Conservation (phyloP, 2,329 filamentous ascomycete species). For the Torrubiellomyces zombiae region DNA sequence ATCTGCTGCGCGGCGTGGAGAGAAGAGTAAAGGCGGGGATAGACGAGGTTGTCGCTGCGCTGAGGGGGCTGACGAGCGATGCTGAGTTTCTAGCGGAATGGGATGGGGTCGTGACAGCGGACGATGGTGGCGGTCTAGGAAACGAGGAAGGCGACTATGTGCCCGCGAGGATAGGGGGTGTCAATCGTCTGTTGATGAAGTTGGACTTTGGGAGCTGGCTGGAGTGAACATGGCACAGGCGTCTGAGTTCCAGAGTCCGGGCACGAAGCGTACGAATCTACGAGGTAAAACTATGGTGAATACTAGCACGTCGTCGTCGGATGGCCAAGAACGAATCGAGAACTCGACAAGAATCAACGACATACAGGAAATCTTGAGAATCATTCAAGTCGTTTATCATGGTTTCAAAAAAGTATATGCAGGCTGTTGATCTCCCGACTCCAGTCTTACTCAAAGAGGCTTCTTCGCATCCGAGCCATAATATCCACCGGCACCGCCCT, state of each 20-base stretch:
- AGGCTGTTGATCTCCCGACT: background rate
- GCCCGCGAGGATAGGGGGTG: constrained; percentile 57
- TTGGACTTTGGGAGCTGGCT: constrained; percentile 55
- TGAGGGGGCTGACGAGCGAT: constrained; percentile 29
- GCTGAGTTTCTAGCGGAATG: constrained; percentile 26
- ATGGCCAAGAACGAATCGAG: no score
- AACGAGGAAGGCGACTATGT: constrained; percentile 33
- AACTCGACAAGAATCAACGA: no score
- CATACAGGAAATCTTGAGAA: no score
- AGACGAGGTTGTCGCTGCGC: constrained; percentile 44
- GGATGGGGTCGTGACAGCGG: constrained; percentile 17
- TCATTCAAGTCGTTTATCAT: no score
- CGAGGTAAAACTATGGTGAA: no score
- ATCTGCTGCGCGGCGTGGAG: constrained; percentile 47
- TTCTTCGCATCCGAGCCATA: constrained; percentile 17
- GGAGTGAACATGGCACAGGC: no score
- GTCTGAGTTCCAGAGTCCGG: no score
- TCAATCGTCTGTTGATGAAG: constrained; percentile 83
- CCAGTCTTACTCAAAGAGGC: constrained; percentile 6
- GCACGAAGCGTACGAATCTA: no score
- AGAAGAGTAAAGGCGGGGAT: constrained; percentile 49
- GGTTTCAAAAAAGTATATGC: no score
- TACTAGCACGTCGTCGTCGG: no score
- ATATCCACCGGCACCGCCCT: constrained; percentile 11
- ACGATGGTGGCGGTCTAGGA: constrained; percentile 24